Evolutionary conservation across 768 basidiomycete genomes (phyloP).

Genomic region (Tricholoma saponaceum): DNA sequence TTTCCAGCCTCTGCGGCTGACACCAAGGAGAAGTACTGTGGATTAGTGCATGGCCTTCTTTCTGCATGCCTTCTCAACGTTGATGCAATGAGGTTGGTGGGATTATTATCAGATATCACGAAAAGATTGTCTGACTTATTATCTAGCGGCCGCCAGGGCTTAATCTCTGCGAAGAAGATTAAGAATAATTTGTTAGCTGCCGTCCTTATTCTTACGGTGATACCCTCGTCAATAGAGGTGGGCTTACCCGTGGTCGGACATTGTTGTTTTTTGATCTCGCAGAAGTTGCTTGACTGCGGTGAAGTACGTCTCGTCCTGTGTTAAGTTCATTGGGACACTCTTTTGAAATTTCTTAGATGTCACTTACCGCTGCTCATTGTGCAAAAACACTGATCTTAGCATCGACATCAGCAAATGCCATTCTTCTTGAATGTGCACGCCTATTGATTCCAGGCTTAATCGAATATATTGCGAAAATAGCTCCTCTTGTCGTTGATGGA

Average conservation of each 20-base stretch:
- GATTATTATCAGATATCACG: not conserved
- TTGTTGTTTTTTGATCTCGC: constrained; percentile 77
- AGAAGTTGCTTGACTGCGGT: constrained; percentile 65
- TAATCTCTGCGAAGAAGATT: constrained; percentile 74
- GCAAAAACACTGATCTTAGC: constrained; percentile 79
- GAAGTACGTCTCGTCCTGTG: constrained; percentile 43
- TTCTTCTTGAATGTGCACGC: constrained; percentile 68
- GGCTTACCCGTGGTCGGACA: constrained; percentile 79
- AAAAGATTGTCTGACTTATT: constrained; percentile 1
- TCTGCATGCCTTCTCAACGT: constrained; percentile 82
- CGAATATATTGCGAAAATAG: constrained; percentile 70
- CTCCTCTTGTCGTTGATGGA: constrained; percentile 56
- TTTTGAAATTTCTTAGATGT: constrained; percentile 42
- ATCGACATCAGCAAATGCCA: constrained; percentile 57
- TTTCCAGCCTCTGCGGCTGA: constrained; percentile 38
- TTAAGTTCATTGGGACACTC: not conserved
- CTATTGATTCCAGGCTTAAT: constrained; percentile 78
- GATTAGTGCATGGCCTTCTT: constrained; percentile 73
- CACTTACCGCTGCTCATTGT: constrained; percentile 87
- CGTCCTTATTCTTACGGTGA: constrained; percentile 79
- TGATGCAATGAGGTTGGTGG: constrained; percentile 83
- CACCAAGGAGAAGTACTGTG: constrained; percentile 49
- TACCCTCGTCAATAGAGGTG: constrained; percentile 63
- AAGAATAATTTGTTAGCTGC: constrained; percentile 87
- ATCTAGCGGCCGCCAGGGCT: constrained; percentile 72